These are phyloP conservation scores for Candida manassasensis DNA, from an alignment of 805 yeast genomes.

Conservation along the genomic window DNA sequence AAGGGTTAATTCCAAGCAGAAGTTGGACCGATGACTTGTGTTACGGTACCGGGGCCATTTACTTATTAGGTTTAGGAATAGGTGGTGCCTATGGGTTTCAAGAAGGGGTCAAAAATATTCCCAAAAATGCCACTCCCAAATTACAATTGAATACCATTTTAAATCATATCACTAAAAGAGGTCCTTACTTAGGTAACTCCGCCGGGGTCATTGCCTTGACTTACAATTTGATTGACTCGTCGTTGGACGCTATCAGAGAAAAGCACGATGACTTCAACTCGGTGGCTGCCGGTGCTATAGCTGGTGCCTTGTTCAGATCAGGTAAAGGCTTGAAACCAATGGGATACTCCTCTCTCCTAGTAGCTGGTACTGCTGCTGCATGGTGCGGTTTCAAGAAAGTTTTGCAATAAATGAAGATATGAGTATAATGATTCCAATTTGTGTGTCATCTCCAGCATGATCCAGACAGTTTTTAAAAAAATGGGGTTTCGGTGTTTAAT, in stretches of 20 bases:
- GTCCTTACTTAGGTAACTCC: slow-evolving; percentile 92
- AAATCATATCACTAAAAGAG: slow-evolving; percentile 90
- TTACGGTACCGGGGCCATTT: slow-evolving; percentile 96
- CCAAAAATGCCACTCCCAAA: slow-evolving; percentile 70
- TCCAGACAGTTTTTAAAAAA: neutral
- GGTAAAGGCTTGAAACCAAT: slow-evolving; percentile 82
- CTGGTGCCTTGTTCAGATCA: slow-evolving; percentile 89
- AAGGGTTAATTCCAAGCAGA: slow-evolving; percentile 90
- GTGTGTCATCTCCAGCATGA: neutral
- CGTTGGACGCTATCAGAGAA: slow-evolving; percentile 78
- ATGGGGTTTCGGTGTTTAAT: neutral
- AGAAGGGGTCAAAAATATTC: slow-evolving; percentile 79
- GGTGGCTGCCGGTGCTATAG: slow-evolving; percentile 79
- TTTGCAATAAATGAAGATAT: slow-evolving; percentile 12
- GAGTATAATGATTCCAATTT: slow-evolving; percentile 3
- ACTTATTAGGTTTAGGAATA: slow-evolving; percentile 75
- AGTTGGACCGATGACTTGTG: slow-evolving; percentile 97
- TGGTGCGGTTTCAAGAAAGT: slow-evolving; percentile 81
- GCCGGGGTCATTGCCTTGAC: slow-evolving; percentile 91
- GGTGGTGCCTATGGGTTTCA: slow-evolving; percentile 89
- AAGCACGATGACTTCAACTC: slow-evolving; percentile 85
- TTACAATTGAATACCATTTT: slow-evolving; percentile 84
- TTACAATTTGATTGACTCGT: slow-evolving; percentile 79
- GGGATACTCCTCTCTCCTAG: slow-evolving; percentile 78
- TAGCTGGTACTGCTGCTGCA: slow-evolving; percentile 85